These are phyloP conservation scores for Podila horticola DNA, from an alignment of 192 early-diverging fungal genomes.

Conservation along the genomic window DNA sequence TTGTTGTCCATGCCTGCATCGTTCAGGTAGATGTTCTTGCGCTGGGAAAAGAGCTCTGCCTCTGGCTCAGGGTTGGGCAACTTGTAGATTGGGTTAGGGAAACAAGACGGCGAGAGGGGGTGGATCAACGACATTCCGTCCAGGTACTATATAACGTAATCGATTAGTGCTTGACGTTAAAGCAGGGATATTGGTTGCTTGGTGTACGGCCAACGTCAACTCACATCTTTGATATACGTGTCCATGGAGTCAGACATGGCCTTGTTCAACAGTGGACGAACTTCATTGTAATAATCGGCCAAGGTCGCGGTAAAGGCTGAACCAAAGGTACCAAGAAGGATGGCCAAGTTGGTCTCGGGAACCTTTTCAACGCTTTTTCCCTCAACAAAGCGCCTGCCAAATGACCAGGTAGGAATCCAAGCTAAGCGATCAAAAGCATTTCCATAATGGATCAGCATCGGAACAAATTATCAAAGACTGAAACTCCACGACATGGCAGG, in stretches of 20 bases:
- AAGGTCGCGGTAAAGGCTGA: slow-evolving; percentile 65
- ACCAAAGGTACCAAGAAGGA: slow-evolving; percentile 67
- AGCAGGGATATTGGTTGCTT: too few species aligned
- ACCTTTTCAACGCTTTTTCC: slow-evolving; percentile 67
- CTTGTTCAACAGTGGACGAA: slow-evolving; percentile 51
- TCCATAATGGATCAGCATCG: not conserved
- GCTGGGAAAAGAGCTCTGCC: slow-evolving; percentile 26
- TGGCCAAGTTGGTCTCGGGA: slow-evolving; percentile 76
- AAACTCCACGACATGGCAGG: not conserved
- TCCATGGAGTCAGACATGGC: slow-evolving; percentile 51
- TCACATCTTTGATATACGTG: slow-evolving; percentile 48
- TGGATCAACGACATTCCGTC: slow-evolving; percentile 63
- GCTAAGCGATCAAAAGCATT: slow-evolving; percentile 31
- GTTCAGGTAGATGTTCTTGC: slow-evolving; percentile 64
- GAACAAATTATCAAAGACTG: not conserved
- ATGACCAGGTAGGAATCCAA: slow-evolving; percentile 83
- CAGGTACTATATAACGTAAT: slow-evolving; percentile 51
- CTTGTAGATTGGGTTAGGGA: slow-evolving; percentile 76
- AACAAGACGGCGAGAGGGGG: slow-evolving; percentile 72
- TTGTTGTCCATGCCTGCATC: slow-evolving; percentile 89
- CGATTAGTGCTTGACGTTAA: not conserved
- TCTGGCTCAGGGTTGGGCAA: slow-evolving; percentile 46
- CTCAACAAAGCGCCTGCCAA: slow-evolving; percentile 76
- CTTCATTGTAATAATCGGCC: slow-evolving; percentile 60
- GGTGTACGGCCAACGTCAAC: too few species aligned